Evolutionary conservation across 306 rosid genomes (phyloP).

Genomic region (Trifolium fragiferum): DNA sequence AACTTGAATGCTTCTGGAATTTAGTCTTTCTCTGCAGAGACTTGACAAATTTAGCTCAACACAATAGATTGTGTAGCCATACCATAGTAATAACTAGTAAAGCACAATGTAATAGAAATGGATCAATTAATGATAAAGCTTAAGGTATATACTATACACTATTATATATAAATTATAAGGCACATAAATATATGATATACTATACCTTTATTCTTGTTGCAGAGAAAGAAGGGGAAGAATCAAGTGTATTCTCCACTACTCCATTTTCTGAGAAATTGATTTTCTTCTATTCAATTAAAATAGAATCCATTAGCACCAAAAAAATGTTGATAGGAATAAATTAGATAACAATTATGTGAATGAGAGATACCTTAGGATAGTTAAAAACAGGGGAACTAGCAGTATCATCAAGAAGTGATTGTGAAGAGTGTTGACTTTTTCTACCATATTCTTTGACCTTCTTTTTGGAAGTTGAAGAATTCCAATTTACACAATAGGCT

Average conservation of each 20-base stretch:
- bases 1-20: constrained; percentile 57
- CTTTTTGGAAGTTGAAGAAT: constrained; percentile 47
- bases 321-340: neutral
- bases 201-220: constrained; percentile 67
- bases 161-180: neutral
- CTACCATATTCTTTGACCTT: constrained; percentile 54
- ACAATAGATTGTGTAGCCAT: constrained; percentile 8
- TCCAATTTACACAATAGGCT: constrained; percentile 47
- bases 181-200: too few species aligned
- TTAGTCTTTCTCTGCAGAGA: constrained; percentile 61
- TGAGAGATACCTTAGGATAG: constrained; percentile 52
- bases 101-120: constrained; percentile 10
- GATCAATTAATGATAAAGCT: too few species aligned
- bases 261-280: constrained; percentile 50
- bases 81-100: neutral
- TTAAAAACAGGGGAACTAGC: constrained; percentile 79
- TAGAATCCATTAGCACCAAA: neutral
- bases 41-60: constrained; percentile 24
- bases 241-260: constrained; percentile 58
- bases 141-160: too few species aligned
- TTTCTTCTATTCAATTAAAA: constrained; percentile 53
- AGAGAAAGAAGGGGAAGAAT: constrained; percentile 67
- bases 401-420: constrained; percentile 75
- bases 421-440: constrained; percentile 48
- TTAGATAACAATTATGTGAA: constrained; percentile 17